Conservation (phyloP, 352 stramenopile species). For the Phytopythium montanum region DNA sequence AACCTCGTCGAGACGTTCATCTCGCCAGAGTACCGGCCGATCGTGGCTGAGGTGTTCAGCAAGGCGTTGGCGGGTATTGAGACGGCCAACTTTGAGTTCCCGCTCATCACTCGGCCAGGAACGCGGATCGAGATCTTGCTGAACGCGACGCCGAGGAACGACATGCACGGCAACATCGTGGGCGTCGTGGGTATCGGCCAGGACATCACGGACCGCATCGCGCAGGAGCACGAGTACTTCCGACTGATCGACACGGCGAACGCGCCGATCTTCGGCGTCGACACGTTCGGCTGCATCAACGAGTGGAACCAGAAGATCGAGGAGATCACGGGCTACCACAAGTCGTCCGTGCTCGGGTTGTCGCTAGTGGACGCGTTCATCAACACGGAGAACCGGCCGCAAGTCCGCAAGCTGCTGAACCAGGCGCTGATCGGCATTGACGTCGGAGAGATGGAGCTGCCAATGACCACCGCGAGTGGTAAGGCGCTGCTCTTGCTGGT, state of each 20-base stretch:
- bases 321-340: slow-evolving; percentile 68
- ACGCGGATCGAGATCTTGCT: slow-evolving; percentile 76
- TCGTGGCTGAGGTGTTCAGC: slow-evolving; percentile 65
- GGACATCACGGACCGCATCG: slow-evolving; percentile 78
- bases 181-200: slow-evolving; percentile 86
- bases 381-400: slow-evolving; percentile 39
- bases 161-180: slow-evolving; percentile 75
- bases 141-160: slow-evolving; percentile 67
- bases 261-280: slow-evolving; percentile 69
- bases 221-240: slow-evolving; percentile 78
- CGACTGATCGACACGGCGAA: slow-evolving; percentile 74
- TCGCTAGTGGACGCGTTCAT: slow-evolving; percentile 67
- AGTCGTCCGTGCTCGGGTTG: slow-evolving; percentile 46
- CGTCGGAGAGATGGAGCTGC: slow-evolving; percentile 66
- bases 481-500: slow-evolving; percentile 47
- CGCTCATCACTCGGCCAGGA: slow-evolving; percentile 67
- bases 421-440: slow-evolving; percentile 66
- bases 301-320: slow-evolving; percentile 80
- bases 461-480: slow-evolving; percentile 50
- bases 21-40: slow-evolving; percentile 59
- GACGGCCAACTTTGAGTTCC: slow-evolving; percentile 87
- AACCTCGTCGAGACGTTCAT: slow-evolving; percentile 86
- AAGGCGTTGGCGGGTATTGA: slow-evolving; percentile 70
- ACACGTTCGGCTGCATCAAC: slow-evolving; percentile 72
- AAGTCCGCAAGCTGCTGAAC: slow-evolving; percentile 56